These are phyloP conservation scores for Rubus idaeus DNA, from an alignment of 306 rosid genomes.

Conservation along the genomic window DNA sequence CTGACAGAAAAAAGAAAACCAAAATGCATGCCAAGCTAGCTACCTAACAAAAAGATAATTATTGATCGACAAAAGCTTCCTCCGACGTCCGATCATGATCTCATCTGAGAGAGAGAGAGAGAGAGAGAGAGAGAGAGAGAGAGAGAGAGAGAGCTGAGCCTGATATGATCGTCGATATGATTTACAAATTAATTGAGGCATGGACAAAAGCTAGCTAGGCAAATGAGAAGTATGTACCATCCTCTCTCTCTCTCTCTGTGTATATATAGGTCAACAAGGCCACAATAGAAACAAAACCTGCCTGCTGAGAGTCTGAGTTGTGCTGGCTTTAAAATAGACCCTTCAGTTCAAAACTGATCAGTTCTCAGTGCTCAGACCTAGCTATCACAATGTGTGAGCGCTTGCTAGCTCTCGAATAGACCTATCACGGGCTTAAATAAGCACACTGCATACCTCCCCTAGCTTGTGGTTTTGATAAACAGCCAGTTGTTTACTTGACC, in stretches of 20 bases:
- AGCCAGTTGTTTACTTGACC: background rate
- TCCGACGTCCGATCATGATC: conserved; percentile 3
- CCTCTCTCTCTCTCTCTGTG: background rate
- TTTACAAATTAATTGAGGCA: conserved; percentile 24
- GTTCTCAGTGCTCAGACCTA: background rate
- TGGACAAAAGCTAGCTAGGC: conserved; percentile 29
- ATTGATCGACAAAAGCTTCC: conserved; percentile 39
- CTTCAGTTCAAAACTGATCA: conserved; percentile 29
- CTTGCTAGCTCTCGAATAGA: background rate
- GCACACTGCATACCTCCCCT: background rate
- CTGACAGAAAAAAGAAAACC: background rate
- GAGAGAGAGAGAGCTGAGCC: background rate
- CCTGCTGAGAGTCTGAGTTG: conserved; percentile 4
- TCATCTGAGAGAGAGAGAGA: too few species aligned
- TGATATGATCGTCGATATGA: background rate
- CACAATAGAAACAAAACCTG: conserved; percentile 45
- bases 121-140: too few species aligned
- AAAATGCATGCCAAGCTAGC: background rate
- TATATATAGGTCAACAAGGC: conserved; percentile 15
- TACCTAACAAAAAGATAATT: conserved; percentile 30
- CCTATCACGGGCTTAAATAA: background rate
- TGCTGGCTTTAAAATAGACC: conserved; percentile 54
- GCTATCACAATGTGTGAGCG: background rate
- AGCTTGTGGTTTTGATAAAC: background rate
- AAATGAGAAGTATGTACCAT: background rate